Percentiles rank a stretch among this genome's conserved stretches.
Evolutionary conservation across 2,329 filamentous ascomycete genomes (phyloP).

Genomic region (Graphilbum fragrans): DNA sequence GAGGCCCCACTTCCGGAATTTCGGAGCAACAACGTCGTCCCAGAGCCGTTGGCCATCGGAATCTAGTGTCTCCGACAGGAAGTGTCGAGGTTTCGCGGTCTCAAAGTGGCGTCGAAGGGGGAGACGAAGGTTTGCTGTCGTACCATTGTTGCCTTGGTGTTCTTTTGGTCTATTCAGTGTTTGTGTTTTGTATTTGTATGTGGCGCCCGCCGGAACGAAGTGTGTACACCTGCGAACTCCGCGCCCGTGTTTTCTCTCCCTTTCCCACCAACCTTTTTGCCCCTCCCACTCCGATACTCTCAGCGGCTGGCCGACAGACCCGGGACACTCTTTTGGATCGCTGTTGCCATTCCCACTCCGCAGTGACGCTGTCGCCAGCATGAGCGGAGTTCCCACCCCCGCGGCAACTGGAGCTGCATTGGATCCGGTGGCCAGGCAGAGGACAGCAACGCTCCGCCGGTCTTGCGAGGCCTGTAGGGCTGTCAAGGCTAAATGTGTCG

Average conservation of each 20-base stretch:
- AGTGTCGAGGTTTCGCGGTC: no score
- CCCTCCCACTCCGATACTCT: no score
- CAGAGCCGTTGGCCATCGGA: conserved; percentile 2
- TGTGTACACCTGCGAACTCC: not conserved
- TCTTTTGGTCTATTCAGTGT: not conserved
- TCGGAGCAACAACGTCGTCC: conserved; percentile 8
- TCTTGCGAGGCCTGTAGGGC: conserved; percentile 13
- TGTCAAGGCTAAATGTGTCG: conserved; percentile 13
- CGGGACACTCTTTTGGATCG: no score
- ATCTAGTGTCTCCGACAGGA: no score
- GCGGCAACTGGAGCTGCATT: not conserved
- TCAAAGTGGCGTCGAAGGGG: not conserved
- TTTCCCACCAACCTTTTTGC: not conserved
- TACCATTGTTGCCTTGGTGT: not conserved
- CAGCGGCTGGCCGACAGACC: no score
- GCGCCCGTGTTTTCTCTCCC: not conserved
- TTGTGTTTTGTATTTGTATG: not conserved
- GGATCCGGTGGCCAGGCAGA: not conserved
- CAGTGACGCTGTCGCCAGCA: not conserved
- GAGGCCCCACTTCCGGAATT: conserved; percentile 9
- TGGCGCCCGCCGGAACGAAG: not conserved
- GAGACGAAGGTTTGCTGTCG: not conserved
- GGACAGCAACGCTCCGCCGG: conserved; percentile 11
- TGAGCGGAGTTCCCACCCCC: not conserved
- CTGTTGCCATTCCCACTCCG: no score